A percentile compares a stretch with the other conserved stretches of the same genome.
phyloP scores from a whole-genome alignment of 345 rosid genomes.

The Murraya koenigii region DNA sequence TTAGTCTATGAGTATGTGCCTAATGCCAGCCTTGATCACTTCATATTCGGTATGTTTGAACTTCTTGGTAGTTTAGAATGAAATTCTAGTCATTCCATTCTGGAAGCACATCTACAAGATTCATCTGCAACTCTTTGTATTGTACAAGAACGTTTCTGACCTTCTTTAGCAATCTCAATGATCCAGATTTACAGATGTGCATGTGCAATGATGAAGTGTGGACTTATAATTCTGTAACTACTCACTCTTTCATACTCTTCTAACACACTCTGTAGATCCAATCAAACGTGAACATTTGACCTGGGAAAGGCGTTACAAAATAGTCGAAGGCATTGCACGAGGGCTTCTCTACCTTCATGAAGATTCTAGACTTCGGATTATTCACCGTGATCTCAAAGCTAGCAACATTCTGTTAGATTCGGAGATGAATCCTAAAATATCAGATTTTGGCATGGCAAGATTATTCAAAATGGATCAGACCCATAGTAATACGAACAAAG shows the following conservation, averaged over 20 bases:
- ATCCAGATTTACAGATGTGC: not conserved
- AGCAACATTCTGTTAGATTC: constrained; percentile 42
- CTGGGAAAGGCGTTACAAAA: constrained; percentile 35
- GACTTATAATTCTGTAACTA: not conserved
- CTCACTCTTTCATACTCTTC: not conserved
- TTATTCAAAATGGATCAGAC: constrained; percentile 36
- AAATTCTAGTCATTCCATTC: not conserved
- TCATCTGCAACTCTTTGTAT: not conserved
- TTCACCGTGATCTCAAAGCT: constrained; percentile 50
- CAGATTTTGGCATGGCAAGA: constrained; percentile 55
- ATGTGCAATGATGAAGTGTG: not conserved
- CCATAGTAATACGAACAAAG: constrained; percentile 30
- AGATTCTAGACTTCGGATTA: constrained; percentile 40
- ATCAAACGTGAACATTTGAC: constrained; percentile 9
- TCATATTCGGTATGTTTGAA: constrained; percentile 34
- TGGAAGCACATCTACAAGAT: not conserved
- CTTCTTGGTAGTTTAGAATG: not conserved
- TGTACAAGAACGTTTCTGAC: not conserved
- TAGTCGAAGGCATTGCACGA: constrained; percentile 39
- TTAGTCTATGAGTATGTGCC: constrained; percentile 42
- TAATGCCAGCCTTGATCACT: constrained; percentile 35
- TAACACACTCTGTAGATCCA: constrained; percentile 17
- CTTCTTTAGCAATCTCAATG: not conserved
- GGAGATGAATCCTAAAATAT: constrained; percentile 43
- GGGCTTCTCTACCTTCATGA: constrained; percentile 52